These are phyloP conservation scores for Buxus sempervirens DNA, from an alignment of 164 flowering plant species.

Conservation along the genomic window DNA sequence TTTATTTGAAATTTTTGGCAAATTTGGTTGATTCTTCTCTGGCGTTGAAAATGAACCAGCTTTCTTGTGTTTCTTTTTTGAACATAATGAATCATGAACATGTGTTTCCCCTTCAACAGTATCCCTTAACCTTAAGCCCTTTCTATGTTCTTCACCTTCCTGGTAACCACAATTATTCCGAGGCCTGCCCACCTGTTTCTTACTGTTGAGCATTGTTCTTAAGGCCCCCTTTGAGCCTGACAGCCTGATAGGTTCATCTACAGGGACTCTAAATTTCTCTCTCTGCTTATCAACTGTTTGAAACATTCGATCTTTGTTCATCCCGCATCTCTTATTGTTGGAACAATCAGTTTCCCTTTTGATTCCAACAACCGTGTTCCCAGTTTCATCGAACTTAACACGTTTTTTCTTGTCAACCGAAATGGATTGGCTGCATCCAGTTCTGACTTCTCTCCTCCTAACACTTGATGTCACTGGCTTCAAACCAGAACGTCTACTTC, in stretches of 20 bases:
- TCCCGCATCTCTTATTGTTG: slow-evolving; percentile 29
- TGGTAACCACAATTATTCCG: slow-evolving; percentile 18
- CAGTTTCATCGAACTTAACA: slow-evolving; percentile 23
- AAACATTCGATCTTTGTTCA: slow-evolving; percentile 32
- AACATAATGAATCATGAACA: not conserved
- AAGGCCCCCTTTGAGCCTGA: slow-evolving; percentile 83
- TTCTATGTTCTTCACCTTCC: slow-evolving; percentile 26
- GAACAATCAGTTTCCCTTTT: slow-evolving; percentile 20
- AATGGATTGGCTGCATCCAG: slow-evolving; percentile 28
- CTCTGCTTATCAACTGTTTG: slow-evolving; percentile 22
- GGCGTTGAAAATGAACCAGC: not conserved
- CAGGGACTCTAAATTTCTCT: slow-evolving; percentile 32
- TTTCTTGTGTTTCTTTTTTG: not conserved
- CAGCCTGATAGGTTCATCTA: slow-evolving; percentile 53
- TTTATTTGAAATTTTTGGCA: not conserved
- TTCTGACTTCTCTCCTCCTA: slow-evolving; percentile 26
- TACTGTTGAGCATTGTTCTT: slow-evolving; percentile 62
- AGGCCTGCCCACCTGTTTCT: slow-evolving; percentile 35
- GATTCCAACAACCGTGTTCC: slow-evolving; percentile 18
- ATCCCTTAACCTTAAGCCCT: slow-evolving; percentile 25
- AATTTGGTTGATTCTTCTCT: not conserved
- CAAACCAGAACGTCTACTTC: slow-evolving; percentile 24
- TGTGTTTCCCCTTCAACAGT: slow-evolving; percentile 16
- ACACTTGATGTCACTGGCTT: slow-evolving; percentile 17
- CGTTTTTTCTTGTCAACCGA: slow-evolving; percentile 36